These are phyloP conservation scores for Talaromyces sp. DNA, from an alignment of 2,329 filamentous ascomycete species.

Conservation along the genomic window DNA sequence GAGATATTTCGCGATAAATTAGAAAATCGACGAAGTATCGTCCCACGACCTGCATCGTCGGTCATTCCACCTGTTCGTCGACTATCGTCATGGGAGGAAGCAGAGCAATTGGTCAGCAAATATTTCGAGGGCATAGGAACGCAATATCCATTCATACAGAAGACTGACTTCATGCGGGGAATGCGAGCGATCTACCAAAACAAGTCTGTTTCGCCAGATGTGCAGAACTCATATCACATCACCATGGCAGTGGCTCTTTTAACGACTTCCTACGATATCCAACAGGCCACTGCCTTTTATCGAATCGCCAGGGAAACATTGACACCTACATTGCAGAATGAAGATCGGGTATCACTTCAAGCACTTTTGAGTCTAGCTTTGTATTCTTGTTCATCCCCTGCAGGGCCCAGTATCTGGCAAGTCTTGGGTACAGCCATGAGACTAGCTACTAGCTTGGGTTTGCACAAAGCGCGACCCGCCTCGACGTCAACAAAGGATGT, in stretches of 20 bases:
- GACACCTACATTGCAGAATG: constrained; percentile 35
- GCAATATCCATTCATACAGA: constrained; percentile 38
- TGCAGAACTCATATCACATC: constrained; percentile 37
- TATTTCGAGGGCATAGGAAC: constrained; percentile 40
- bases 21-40: constrained; percentile 35
- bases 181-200: constrained; percentile 36
- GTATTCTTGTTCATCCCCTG: constrained; percentile 38
- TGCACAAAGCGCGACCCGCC: constrained; percentile 33
- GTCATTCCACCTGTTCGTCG: constrained; percentile 31
- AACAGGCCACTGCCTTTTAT: constrained; percentile 35
- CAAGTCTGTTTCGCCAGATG: constrained; percentile 32
- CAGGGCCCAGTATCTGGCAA: constrained; percentile 40
- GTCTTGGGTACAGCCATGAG: constrained; percentile 37
- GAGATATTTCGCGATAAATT: constrained; percentile 40
- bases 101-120: constrained; percentile 30
- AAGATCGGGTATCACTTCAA: constrained; percentile 37
- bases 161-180: constrained; percentile 32
- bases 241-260: constrained; percentile 35
- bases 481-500: constrained; percentile 21
- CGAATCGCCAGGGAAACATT: constrained; percentile 35
- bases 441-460: constrained; percentile 36
- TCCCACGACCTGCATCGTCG: constrained; percentile 30
- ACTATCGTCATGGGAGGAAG: constrained; percentile 35
- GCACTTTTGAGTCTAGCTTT: constrained; percentile 36
- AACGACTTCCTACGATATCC: constrained; percentile 32